These are phyloP conservation scores for Zymoseptoria passerinii DNA, from an alignment of 2,329 filamentous ascomycete species.

Conservation along the genomic window DNA sequence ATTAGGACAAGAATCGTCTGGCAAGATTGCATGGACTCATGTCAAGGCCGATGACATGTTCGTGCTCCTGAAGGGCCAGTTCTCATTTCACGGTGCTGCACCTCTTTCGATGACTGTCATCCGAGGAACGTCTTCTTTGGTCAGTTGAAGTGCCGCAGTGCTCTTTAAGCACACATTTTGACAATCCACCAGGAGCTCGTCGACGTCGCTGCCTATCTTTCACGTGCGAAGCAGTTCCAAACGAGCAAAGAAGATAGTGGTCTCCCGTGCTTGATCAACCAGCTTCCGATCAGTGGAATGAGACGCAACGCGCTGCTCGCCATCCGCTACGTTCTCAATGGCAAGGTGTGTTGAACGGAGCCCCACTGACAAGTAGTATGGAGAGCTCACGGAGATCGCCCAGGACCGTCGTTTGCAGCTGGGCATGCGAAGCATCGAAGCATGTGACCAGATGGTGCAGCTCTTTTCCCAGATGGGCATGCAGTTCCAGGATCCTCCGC, in stretches of 20 bases:
- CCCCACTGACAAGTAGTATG: neutral
- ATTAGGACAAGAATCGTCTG: slow-evolving; percentile 14
- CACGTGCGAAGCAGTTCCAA: slow-evolving; percentile 13
- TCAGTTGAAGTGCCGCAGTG: slow-evolving; percentile 15
- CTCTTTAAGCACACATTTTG: neutral
- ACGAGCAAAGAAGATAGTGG: slow-evolving; percentile 17
- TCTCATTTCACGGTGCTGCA: slow-evolving; percentile 10
- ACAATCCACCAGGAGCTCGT: slow-evolving; percentile 23
- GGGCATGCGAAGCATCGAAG: slow-evolving; percentile 17
- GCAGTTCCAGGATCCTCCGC: slow-evolving; percentile 18
- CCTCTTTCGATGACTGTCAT: slow-evolving; percentile 31
- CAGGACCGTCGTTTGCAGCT: slow-evolving; percentile 28
- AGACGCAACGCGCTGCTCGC: slow-evolving; percentile 34
- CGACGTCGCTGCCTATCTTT: slow-evolving; percentile 22
- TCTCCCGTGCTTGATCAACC: slow-evolving; percentile 29
- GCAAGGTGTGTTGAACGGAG: slow-evolving; percentile 24
- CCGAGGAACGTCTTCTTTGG: slow-evolving; percentile 36
- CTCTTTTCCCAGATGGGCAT: slow-evolving; percentile 22
- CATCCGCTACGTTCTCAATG: slow-evolving; percentile 33
- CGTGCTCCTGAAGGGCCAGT: slow-evolving; percentile 6
- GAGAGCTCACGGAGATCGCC: neutral
- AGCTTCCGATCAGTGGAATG: slow-evolving; percentile 39
- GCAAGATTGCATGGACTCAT: neutral
- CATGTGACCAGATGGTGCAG: slow-evolving; percentile 19
- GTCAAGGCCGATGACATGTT: neutral